Conservation (phyloP, 192 early-diverging fungal genomes). For the Linnemannia exigua region DNA sequence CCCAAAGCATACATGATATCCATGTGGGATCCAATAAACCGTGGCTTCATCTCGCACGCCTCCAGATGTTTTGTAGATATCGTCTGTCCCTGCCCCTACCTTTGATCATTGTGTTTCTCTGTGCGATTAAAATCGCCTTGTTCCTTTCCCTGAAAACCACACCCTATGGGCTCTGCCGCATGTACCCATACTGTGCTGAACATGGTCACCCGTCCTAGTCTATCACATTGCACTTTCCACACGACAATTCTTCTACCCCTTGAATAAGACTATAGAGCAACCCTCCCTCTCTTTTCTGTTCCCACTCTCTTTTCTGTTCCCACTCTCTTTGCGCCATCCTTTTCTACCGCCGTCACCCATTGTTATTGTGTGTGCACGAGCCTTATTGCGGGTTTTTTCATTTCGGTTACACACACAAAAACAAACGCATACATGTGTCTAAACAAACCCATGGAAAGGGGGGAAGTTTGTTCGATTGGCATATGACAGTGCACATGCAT, state of each 20-base stretch:
- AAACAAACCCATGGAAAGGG: background rate
- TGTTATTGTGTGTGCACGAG: background rate
- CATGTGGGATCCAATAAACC: background rate
- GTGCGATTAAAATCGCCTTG: no score
- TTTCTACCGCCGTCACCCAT: background rate
- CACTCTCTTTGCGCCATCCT: background rate
- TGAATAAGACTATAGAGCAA: background rate
- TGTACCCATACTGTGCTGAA: no score
- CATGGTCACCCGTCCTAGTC: no score
- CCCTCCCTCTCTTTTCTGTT: background rate
- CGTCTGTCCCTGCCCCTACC: background rate
- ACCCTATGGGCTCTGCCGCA: no score
- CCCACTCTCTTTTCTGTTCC: background rate
- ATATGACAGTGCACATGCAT: slow-evolving; percentile 4
- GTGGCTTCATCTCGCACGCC: background rate
- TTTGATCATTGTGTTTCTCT: no score
- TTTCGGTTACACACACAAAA: slow-evolving; percentile 9
- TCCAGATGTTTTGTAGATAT: background rate
- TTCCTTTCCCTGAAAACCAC: no score
- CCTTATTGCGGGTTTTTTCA: background rate
- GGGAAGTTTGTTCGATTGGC: background rate
- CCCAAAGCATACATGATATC: background rate
- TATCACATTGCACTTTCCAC: background rate
- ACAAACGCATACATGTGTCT: slow-evolving; percentile 5
- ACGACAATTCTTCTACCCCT: background rate